Evolutionary conservation across 306 rosid genomes (phyloP).

Genomic region (Oemleria cerasiformis): DNA sequence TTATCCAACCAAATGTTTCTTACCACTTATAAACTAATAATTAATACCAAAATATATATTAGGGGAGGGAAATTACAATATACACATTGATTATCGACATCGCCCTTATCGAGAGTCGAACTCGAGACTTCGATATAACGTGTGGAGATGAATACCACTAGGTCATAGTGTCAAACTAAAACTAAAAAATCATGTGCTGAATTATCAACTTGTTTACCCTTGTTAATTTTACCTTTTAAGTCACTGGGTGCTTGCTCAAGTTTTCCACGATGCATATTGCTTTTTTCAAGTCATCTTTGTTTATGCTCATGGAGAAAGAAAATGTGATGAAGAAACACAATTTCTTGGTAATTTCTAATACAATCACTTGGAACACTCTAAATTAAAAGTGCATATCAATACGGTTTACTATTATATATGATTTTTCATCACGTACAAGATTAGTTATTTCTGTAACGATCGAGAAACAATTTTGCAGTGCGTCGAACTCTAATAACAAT

Average conservation of each 20-base stretch:
- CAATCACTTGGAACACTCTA: not conserved
- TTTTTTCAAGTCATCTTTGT: not conserved
- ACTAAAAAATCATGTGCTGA: too few relatives aligned
- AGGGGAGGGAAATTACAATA: too few relatives aligned
- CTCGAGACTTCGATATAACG: too few relatives aligned
- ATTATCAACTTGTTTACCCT: too few relatives aligned
- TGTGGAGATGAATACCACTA: too few relatives aligned
- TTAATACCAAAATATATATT: too few relatives aligned
- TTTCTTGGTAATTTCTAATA: too few relatives aligned
- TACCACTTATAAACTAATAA: not conserved
- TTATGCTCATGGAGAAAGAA: not conserved
- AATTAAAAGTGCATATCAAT: too few relatives aligned
- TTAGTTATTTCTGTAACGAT: not conserved
- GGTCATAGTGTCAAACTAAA: too few relatives aligned
- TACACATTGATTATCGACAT: too few relatives aligned
- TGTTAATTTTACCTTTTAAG: not conserved
- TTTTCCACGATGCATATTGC: not conserved
- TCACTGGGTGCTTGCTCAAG: not conserved
- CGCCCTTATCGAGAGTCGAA: too few relatives aligned
- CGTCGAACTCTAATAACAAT: not conserved
- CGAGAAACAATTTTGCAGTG: not conserved
- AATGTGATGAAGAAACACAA: not conserved
- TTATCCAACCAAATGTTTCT: constrained; percentile 59
- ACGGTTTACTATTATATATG: too few relatives aligned
- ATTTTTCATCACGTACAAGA: not conserved